Conservation (phyloP, 306 rosid species). For the Ziziphus jujuba region DNA sequence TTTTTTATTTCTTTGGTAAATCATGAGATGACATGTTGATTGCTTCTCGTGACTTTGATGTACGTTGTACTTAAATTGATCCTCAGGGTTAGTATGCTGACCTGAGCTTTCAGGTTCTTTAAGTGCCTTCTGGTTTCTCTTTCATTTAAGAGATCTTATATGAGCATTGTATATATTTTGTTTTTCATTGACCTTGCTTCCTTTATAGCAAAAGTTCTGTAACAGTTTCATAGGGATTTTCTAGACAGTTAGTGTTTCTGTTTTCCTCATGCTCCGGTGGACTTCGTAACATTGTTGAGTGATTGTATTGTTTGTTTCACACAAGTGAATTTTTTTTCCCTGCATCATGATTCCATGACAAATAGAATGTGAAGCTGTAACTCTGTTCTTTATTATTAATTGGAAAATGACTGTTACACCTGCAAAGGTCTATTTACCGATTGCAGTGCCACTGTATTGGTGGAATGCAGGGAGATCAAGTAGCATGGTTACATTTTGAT, state of each 20-base stretch:
- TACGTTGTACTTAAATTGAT: too few relatives aligned
- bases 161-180: too few relatives aligned
- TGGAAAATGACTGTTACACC: neutral
- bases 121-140: too few relatives aligned
- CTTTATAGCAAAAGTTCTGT: neutral
- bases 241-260: neutral
- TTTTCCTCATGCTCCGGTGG: neutral
- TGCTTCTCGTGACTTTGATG: too few relatives aligned
- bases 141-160: too few relatives aligned
- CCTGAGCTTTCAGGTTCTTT: too few relatives aligned
- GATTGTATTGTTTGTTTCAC: neutral
- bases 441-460: neutral
- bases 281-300: neutral
- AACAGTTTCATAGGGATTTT: neutral
- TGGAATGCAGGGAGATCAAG: too few relatives aligned
- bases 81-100: too few relatives aligned
- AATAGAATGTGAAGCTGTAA: neutral
- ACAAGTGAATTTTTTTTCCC: neutral
- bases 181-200: too few relatives aligned
- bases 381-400: neutral
- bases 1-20: too few relatives aligned
- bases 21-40: too few relatives aligned
- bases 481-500: too few relatives aligned
- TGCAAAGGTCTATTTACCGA: neutral
- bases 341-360: neutral